These are phyloP conservation scores for Pseudofabraea citricarpa DNA, from an alignment of 2,329 filamentous ascomycete genomes.

Conservation along the genomic window DNA sequence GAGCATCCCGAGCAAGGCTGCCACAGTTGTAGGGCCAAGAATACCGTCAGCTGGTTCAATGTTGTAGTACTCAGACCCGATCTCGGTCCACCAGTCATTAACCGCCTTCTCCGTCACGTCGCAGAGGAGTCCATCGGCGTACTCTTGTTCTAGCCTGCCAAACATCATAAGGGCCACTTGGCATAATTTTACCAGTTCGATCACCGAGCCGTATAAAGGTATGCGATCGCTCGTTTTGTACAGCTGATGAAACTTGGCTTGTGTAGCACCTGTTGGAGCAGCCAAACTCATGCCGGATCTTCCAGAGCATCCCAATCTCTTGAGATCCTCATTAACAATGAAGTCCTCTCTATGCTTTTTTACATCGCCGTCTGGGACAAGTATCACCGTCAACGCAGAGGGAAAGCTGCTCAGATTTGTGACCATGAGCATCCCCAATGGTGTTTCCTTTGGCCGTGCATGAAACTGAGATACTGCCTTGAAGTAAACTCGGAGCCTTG, in stretches of 20 bases:
- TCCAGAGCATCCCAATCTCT: constrained; percentile 86
- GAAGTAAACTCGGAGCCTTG: constrained; percentile 76
- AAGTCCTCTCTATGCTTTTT: constrained; percentile 76
- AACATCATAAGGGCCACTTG: constrained; percentile 87
- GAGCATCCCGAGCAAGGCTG: constrained; percentile 79
- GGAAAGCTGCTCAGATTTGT: constrained; percentile 92
- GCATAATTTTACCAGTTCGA: constrained; percentile 86
- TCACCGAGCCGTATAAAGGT: constrained; percentile 69
- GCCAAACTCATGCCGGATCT: constrained; percentile 79
- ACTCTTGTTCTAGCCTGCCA: constrained; percentile 79
- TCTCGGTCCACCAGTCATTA: constrained; percentile 93
- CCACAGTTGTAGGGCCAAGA: constrained; percentile 85
- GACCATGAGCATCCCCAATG: constrained; percentile 81
- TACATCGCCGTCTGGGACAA: constrained; percentile 82
- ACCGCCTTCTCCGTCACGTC: constrained; percentile 89
- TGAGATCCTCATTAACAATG: constrained; percentile 91
- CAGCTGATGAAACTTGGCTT: constrained; percentile 86
- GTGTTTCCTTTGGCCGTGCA: constrained; percentile 76
- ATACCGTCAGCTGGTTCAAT: constrained; percentile 90
- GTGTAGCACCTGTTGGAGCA: constrained; percentile 72
- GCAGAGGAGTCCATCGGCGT: constrained; percentile 87
- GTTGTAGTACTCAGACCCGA: constrained; percentile 88
- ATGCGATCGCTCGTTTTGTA: constrained; percentile 85
- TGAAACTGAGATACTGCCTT: constrained; percentile 80
- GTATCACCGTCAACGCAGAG: constrained; percentile 86